Evolutionary conservation across 1,284 basidiomycete species (phyloP).

Genomic region (Uromyces viciae-fabae): DNA sequence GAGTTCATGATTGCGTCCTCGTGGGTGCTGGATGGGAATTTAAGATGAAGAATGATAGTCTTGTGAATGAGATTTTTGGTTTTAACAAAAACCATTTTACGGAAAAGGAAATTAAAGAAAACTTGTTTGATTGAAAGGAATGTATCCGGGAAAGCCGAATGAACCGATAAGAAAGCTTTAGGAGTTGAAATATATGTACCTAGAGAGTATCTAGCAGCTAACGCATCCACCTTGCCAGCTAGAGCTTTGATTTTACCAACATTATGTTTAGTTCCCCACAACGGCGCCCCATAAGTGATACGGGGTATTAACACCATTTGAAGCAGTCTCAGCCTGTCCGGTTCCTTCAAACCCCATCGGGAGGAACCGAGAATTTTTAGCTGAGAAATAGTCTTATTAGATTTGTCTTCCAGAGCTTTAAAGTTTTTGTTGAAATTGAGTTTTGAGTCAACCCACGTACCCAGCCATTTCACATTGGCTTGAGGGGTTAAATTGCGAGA

Average conservation of each 20-base stretch:
- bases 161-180: not conserved
- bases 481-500: not conserved
- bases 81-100: not conserved
- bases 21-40: not conserved
- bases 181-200: not conserved
- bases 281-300: not conserved
- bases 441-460: not conserved
- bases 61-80: not conserved
- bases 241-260: not conserved
- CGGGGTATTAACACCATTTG: not conserved
- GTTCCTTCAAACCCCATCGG: not conserved
- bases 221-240: not conserved
- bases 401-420: not conserved
- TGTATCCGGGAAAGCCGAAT: not conserved
- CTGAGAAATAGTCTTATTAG: not conserved
- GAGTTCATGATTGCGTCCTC: too few relatives aligned
- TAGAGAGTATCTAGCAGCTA: not conserved
- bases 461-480: not conserved
- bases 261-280: not conserved
- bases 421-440: not conserved
- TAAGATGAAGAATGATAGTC: not conserved
- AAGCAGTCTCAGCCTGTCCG: not conserved
- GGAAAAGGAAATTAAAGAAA: not conserved
- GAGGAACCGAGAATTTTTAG: not conserved
- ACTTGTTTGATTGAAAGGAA: too few relatives aligned